Base-by-base conservation (phyloP, 2,329 filamentous ascomycete genomes). In the Amylocarpus encephaloides region DNA sequence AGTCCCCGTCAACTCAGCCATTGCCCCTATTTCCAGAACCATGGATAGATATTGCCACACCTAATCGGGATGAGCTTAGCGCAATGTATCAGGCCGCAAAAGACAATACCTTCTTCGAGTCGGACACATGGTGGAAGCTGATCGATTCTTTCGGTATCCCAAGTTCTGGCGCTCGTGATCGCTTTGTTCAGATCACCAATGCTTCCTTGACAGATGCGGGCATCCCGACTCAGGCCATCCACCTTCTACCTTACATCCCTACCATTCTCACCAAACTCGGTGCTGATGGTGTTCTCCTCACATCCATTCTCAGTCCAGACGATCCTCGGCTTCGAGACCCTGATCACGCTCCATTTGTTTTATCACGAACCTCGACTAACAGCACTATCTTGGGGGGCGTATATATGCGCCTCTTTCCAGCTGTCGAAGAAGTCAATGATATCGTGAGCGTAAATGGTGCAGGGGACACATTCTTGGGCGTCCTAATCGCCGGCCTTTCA, bases 381-480 rank as follows among this genome's bases (percentile, higher is more conserved):
- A 74, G 79, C 29, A 71, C 71, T 1, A 67, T 73, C 6, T 73
- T 84, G 0, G 82, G 90, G 0, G 92, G 91, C 0, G 76, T 96
- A 2, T 96, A 96, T 63, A 90, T 96, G 83, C 70, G 82, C 5
- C 65, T 84, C 0, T 71, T 62, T 41, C 80, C 86, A 0, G 74
- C 86, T 0, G 79, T 78, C 1, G 82, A 86, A 64, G 70, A 73
- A 13, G 75, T 95, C 0, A 70, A 77, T 16, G 81, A 93, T 22
- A 75, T 95, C 1, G 82, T 92, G 1, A 95, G 89, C 42, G 92
- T 97, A 9, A 97, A 97, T 66, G 93, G 92, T 0, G 90, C 89
- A 2, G 93, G 93, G 0, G 93, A 98, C 68, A 96, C 93, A 0
- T 91, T 97, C 66, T 73, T 94, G 7, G 93, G 92, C 0, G 85